A percentile compares a stretch with the other conserved stretches of the same genome.
Evolutionary conservation across 345 rosid genomes (phyloP).

Genomic region (Aegle marmelos): DNA sequence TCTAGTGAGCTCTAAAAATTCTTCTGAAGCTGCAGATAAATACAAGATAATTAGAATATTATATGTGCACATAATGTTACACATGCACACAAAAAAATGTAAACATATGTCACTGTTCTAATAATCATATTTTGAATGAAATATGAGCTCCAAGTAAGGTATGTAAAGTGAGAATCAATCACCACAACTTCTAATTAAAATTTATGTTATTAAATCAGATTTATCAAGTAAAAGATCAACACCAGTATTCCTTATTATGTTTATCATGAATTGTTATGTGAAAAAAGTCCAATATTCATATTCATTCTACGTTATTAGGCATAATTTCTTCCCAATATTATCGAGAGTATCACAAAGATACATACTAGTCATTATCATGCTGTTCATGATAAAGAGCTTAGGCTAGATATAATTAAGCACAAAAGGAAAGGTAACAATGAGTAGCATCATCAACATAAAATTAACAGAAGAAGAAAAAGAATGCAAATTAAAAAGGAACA

Average conservation of each 20-base stretch:
- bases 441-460: background rate
- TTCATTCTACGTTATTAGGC: background rate
- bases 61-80: background rate
- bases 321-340: background rate
- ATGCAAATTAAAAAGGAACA: background rate
- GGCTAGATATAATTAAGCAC: background rate
- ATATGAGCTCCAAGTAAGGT: background rate
- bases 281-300: background rate
- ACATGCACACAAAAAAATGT: background rate
- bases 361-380: background rate
- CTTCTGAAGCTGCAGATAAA: conserved; percentile 77
- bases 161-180: background rate
- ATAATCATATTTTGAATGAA: background rate
- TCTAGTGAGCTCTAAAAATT: conserved; percentile 94
- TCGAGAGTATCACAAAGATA: background rate
- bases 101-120: background rate
- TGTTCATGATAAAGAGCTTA: background rate
- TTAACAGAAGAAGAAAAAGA: background rate
- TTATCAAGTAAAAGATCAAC: background rate
- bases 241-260: background rate
- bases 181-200: background rate
- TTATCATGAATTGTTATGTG: background rate
- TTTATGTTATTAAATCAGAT: background rate
- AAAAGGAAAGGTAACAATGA: background rate
- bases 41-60: background rate